These are phyloP conservation scores for Pythium plurisporium DNA, from an alignment of 352 stramenopile genomes.

Conservation along the genomic window DNA sequence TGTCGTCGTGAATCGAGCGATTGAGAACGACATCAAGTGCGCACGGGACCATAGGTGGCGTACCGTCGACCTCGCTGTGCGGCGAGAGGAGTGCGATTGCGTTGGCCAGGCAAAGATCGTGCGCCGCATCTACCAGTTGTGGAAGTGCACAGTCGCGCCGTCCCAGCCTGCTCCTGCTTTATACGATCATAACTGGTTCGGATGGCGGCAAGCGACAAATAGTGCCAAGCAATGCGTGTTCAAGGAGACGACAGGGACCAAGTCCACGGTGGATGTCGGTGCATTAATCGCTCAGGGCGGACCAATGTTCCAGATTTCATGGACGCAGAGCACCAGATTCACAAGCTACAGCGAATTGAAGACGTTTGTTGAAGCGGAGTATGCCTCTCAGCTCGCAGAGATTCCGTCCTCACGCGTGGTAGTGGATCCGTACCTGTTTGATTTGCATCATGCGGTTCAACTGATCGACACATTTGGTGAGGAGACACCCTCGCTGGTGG, in stretches of 20 bases:
- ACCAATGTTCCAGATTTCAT: constrained; percentile 65
- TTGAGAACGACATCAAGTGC: constrained; percentile 79
- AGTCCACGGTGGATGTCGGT: constrained; percentile 5
- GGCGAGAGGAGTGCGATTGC: constrained; percentile 92
- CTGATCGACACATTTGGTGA: constrained; percentile 87
- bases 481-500: constrained; percentile 71
- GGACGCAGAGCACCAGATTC: constrained; percentile 56
- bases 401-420: constrained; percentile 25
- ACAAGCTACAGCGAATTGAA: constrained; percentile 79
- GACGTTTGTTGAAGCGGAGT: constrained; percentile 37
- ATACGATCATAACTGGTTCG: constrained; percentile 45
- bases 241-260: constrained; percentile 14
- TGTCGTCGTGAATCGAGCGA: constrained; percentile 55
- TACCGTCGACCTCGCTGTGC: constrained; percentile 83
- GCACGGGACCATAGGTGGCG: constrained; percentile 93
- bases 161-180: constrained; percentile 23
- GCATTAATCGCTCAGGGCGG: constrained; percentile 23
- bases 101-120: constrained; percentile 83
- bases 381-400: constrained; percentile 23
- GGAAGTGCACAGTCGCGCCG: constrained; percentile 84
- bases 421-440: constrained; percentile 91
- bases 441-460: constrained; percentile 86
- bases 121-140: constrained; percentile 89
- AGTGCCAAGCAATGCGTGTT: constrained; percentile 55
- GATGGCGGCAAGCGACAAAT: constrained; percentile 53